Base-by-base conservation (phyloP, 495 filamentous ascomycete species). In the Hypoxylon intermedium region DNA sequence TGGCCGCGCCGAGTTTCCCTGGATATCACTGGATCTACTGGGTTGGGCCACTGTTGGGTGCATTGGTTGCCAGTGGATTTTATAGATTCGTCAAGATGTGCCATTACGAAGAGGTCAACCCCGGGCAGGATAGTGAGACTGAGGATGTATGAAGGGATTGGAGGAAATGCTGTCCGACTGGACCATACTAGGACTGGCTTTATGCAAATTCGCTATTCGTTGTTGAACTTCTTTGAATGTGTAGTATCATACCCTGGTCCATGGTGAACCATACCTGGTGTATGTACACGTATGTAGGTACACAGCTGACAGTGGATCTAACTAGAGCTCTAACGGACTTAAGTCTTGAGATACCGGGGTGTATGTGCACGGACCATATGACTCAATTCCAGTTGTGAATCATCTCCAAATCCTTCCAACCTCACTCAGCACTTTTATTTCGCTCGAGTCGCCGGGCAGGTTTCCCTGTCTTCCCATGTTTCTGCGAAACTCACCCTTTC, bases 101-200 rank as follows among this genome's bases (percentile, higher is more conserved):
- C 36, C 83, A 87, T 62, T 92, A 91, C 67, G 85, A 92, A 70
- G 83, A 83, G 20, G 89, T 86, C 38, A 93, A 92, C 59, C 88
- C 89, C 2, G 89, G 85, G 1, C 88, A 90, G 71, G 90, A 93
- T 54, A 44, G 47, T 15, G 46, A 13, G 16, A 21, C 34, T 18
- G 34, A 26, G 9, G 28, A 75, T n/a, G 36, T 36, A 37, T 45
- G 20, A 30, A 36, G n/a, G 30, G 9, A 43, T 44, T 31, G 19
- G 31, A 40, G 31, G 24, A 56, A 23, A 12, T 5, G 28, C 20
- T n/a, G 3, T 28, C 20, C 23, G 13, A 26, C 3, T 9, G 44
- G 16, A 37, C 15, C 34, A n/a, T 2, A 13, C 34, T 13, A 13
- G 34, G n/a, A 11, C 34, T 2, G n/a, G n/a, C n/a, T n/a, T n/a